Conservation (phyloP, 2,329 filamentous ascomycete species). For the Alternaria ventricosa region DNA sequence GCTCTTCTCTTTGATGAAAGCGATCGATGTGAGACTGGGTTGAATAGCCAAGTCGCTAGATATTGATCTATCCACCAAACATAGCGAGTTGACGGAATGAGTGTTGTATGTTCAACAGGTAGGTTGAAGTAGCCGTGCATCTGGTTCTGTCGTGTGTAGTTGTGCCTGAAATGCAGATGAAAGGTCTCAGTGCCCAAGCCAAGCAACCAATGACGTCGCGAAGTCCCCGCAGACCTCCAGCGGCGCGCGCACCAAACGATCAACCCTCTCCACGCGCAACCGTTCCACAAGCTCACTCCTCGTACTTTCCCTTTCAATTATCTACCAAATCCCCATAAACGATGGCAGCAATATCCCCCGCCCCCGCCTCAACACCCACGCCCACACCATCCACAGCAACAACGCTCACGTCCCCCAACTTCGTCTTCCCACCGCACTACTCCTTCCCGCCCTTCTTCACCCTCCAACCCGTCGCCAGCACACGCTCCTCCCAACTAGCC, state of each 20-base stretch:
- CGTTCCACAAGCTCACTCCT: neutral
- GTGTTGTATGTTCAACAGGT: neutral
- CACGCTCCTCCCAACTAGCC: constrained; percentile 74
- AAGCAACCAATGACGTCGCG: constrained; percentile 26
- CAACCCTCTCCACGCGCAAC: neutral
- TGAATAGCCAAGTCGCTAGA: neutral
- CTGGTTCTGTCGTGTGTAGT: neutral
- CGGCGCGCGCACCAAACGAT: constrained; percentile 1
- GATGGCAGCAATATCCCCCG: constrained; percentile 23
- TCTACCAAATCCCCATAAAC: neutral
- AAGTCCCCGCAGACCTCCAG: constrained; percentile 23
- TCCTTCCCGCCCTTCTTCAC: constrained; percentile 87
- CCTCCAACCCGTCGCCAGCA: constrained; percentile 75
- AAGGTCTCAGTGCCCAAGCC: neutral
- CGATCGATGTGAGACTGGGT: neutral
- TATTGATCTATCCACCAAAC: neutral
- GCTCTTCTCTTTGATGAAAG: neutral
- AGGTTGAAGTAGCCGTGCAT: neutral
- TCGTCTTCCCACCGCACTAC: constrained; percentile 62
- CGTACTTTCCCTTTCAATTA: neutral
- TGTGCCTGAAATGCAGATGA: neutral
- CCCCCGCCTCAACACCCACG: constrained; percentile 11
- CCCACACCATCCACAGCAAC: constrained; percentile 13
- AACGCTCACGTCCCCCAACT: constrained; percentile 25
- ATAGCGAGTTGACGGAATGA: neutral